phyloP scores from a whole-genome alignment of 805 yeast genomes.

The Saccharomycodes ludwigii region DNA sequence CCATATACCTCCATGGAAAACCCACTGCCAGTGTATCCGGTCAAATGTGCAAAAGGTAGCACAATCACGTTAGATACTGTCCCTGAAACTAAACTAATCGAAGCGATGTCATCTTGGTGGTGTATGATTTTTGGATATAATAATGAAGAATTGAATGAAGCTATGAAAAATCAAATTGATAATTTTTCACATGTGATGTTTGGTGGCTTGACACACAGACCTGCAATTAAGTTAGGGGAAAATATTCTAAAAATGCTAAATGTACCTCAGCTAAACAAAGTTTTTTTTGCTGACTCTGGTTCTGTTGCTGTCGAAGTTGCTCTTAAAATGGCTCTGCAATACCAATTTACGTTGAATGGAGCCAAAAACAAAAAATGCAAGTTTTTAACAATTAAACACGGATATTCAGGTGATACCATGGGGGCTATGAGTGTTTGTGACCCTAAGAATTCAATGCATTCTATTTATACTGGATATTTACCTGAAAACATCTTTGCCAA shows the following conservation, averaged over 20 bases:
- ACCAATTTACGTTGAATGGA: conserved; percentile 15
- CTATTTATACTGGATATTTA: conserved; percentile 21
- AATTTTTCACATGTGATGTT: conserved; percentile 21
- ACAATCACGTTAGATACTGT: conserved; percentile 11
- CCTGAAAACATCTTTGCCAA: conserved; percentile 18
- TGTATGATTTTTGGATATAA: conserved; percentile 23
- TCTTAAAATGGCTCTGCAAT: conserved; percentile 26
- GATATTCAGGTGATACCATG: conserved; percentile 29
- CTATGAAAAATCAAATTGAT: conserved; percentile 21
- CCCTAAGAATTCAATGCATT: conserved; percentile 23
- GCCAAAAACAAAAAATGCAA: conserved; percentile 12
- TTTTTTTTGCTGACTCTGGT: conserved; percentile 18
- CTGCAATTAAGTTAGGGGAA: conserved; percentile 18
- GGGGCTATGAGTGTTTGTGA: conserved; percentile 29
- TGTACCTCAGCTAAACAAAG: conserved; percentile 10
- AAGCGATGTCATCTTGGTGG: conserved; percentile 26
- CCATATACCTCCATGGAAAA: conserved; percentile 19
- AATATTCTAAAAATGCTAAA: conserved; percentile 23
- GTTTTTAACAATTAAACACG: conserved; percentile 23
- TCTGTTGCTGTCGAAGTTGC: conserved; percentile 29
- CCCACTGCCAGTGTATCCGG: conserved; percentile 17
- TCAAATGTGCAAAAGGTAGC: conserved; percentile 15
- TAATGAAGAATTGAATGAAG: conserved; percentile 17
- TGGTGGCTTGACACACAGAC: conserved; percentile 21
- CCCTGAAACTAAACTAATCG: conserved; percentile 11